phyloP scores from a whole-genome alignment of 306 rosid genomes.

The Oxytropis ochrocephala region DNA sequence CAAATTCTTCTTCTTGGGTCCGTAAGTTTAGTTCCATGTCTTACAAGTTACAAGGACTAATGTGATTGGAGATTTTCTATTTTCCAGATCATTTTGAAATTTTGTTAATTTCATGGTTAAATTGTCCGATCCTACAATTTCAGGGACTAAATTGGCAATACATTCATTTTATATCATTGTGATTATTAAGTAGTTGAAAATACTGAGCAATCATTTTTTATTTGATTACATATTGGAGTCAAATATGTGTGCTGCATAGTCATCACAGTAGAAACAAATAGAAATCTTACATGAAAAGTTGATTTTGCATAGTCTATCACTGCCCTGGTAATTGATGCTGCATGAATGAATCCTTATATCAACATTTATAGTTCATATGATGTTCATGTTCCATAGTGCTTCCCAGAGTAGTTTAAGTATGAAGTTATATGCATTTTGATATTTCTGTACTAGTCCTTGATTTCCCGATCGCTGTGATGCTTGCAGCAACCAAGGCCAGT shows the following conservation, averaged over 20 bases:
- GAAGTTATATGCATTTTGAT: not conserved
- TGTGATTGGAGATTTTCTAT: no score
- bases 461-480: slow-evolving; percentile 10
- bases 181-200: not conserved
- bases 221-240: not conserved
- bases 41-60: no score
- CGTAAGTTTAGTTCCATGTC: no score
- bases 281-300: not conserved
- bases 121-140: no score
- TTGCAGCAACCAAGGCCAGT: slow-evolving; percentile 91
- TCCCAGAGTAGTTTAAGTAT: not conserved
- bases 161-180: not conserved
- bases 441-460: slow-evolving; percentile 8
- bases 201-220: not conserved
- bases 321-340: not conserved
- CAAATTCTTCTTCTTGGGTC: no score
- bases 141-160: no score
- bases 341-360: not conserved
- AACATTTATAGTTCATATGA: not conserved
- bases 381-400: not conserved
- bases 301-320: not conserved
- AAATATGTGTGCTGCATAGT: not conserved
- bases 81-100: no score
- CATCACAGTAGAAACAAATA: not conserved
- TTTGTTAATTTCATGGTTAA: no score